Base-by-base conservation (phyloP, 2,329 filamentous ascomycete genomes). In the Fusarium sp. region DNA sequence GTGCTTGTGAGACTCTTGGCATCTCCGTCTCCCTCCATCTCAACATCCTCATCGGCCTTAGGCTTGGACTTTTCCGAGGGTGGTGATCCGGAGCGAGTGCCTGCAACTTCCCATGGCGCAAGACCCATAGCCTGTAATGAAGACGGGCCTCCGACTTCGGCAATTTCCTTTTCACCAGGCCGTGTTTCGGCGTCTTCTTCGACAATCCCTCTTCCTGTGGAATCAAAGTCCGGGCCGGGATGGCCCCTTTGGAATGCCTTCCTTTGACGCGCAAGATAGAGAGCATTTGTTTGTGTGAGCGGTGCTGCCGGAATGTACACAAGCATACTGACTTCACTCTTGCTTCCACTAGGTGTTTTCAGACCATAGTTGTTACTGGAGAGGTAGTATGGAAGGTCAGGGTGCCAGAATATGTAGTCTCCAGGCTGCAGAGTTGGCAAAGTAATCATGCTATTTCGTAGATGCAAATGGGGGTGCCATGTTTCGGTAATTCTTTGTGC, bases 381-480 rank as follows among this genome's bases (percentile, higher is more conserved):
- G 76, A 89, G 87, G 73, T 87, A 86, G 78, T 89, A 89, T 12
- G 87, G 84, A 67, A 88, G 83, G 71, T 89, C 87, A 27, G 86
- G 86, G 74, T 89, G 87, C 87, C 87, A 89, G 72, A 89, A 80
- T 67, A 89, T 86, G 76, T 89, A 89, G 81, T 89, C 87, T 73
- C 87, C 87, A 0, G 86, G 83, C 67, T 86, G 85, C 46, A 89
- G 78, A 15, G 85, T 86, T 7, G 87, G 87, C 51, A 88, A 83
- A n/a, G 86, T 86, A 63, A 89, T 83, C 69, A 89, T 84, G 69
- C 85, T 88, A 61, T 83, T 81, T 65, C 86, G 83, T 49, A 89
- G 83, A 76, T 85, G 82, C 18, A 89, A 81, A 63, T 89, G 87
- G 25, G 87, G 87, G 73, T 89, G 87, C 87, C 87, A 89, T 16